Conservation (phyloP, 176 grass and related monocot species). For the Microstegium vimineum region DNA sequence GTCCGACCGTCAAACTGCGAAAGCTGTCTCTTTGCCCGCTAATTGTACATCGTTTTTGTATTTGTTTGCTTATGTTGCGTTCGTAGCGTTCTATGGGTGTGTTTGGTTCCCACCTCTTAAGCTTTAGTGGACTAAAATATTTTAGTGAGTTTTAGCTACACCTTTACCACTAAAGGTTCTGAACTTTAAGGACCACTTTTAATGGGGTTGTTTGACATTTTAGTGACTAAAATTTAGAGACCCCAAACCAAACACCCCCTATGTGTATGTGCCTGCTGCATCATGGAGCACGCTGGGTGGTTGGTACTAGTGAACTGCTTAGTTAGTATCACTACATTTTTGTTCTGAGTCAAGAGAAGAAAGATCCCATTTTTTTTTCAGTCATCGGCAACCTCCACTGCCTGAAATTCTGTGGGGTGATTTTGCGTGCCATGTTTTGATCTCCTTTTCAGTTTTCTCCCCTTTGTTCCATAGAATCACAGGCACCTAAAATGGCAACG, state of each 20-base stretch:
- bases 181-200: too few relatives aligned
- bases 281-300: background rate
- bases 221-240: too few relatives aligned
- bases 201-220: too few relatives aligned
- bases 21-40: background rate
- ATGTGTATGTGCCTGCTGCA: conserved; percentile 11
- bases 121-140: too few relatives aligned
- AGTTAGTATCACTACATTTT: background rate
- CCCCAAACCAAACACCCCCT: too few relatives aligned
- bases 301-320: background rate
- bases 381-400: background rate
- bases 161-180: too few relatives aligned
- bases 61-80: conserved; percentile 26
- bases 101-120: too few relatives aligned
- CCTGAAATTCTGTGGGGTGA: background rate
- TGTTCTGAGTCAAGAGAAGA: background rate
- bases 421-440: background rate
- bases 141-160: too few relatives aligned
- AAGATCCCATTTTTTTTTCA: conserved; percentile 1
- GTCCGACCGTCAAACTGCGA: too few relatives aligned
- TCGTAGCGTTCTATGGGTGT: background rate
- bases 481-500: conserved; percentile 19
- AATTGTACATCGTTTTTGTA: background rate
- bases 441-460: background rate
- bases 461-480: background rate